Percentiles rank a stretch among this genome's conserved stretches.
Evolutionary conservation across 177 flowering plant species (phyloP).

Genomic region (Vitis hybrid): DNA sequence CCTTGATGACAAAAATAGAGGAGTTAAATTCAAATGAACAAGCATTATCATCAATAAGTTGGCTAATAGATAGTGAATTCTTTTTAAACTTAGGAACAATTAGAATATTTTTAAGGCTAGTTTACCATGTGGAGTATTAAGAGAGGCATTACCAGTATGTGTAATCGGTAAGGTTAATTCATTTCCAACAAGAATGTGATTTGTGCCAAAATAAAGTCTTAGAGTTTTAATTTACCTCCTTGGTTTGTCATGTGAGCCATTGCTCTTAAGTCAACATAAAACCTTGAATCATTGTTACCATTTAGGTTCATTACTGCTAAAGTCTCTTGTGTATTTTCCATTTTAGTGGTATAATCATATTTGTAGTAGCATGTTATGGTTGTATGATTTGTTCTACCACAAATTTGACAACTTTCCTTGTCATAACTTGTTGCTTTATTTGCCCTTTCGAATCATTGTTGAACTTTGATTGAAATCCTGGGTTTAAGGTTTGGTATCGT

Average conservation of each 20-base stretch:
- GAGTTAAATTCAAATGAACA: too few species aligned
- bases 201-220: not conserved
- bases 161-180: not conserved
- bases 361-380: not conserved
- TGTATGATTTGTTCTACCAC: not conserved
- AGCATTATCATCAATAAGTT: not conserved
- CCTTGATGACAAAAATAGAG: not conserved
- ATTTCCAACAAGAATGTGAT: not conserved
- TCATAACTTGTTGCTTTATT: not conserved
- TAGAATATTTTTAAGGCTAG: conserved; percentile 4
- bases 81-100: conserved; percentile 9
- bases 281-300: too few species aligned
- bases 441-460: too few species aligned
- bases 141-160: not conserved
- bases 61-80: conserved; percentile 4
- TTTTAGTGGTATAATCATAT: not conserved
- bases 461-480: too few species aligned
- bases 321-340: not conserved
- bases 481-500: not conserved
- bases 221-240: not conserved
- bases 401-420: not conserved
- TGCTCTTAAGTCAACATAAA: too few species aligned
- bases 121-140: not conserved
- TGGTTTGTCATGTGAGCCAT: too few species aligned
- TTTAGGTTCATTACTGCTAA: too few species aligned